These are phyloP conservation scores for Phoma sp. DNA, from an alignment of 2,329 filamentous ascomycete species.

Conservation along the genomic window DNA sequence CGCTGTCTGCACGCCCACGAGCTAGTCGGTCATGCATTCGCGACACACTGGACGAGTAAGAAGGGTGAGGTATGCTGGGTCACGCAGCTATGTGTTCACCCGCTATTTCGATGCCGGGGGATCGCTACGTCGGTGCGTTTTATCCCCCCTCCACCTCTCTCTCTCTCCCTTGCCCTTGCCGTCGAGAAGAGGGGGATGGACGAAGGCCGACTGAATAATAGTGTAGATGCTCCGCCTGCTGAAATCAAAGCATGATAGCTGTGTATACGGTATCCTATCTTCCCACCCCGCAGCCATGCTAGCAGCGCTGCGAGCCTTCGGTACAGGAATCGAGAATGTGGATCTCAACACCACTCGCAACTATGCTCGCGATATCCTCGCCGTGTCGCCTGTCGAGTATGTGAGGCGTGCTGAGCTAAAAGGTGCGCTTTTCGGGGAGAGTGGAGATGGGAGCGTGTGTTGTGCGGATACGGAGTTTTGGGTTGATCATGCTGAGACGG, in stretches of 20 bases:
- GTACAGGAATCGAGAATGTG: not conserved
- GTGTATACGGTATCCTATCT: not conserved
- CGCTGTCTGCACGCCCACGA: not conserved
- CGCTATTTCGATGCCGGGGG: not conserved
- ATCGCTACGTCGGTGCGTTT: not conserved
- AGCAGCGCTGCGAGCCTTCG: not conserved
- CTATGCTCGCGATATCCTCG: not conserved
- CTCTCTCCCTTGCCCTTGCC: no score
- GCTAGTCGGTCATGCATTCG: not conserved
- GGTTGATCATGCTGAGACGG: not conserved
- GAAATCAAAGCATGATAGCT: not conserved
- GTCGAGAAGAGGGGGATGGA: no score
- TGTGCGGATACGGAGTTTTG: not conserved
- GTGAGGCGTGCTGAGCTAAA: not conserved
- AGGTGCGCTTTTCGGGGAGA: not conserved
- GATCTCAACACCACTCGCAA: not conserved
- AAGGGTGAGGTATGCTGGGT: not conserved
- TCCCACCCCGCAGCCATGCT: not conserved
- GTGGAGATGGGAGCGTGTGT: not conserved
- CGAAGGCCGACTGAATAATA: no score
- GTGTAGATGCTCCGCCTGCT: not conserved
- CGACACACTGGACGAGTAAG: not conserved
- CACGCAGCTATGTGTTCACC: not conserved
- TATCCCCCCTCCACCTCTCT: no score
- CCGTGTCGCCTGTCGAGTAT: not conserved